These are phyloP conservation scores for Telopea speciosissima DNA, from an alignment of 177 flowering plant genomes.

Conservation along the genomic window DNA sequence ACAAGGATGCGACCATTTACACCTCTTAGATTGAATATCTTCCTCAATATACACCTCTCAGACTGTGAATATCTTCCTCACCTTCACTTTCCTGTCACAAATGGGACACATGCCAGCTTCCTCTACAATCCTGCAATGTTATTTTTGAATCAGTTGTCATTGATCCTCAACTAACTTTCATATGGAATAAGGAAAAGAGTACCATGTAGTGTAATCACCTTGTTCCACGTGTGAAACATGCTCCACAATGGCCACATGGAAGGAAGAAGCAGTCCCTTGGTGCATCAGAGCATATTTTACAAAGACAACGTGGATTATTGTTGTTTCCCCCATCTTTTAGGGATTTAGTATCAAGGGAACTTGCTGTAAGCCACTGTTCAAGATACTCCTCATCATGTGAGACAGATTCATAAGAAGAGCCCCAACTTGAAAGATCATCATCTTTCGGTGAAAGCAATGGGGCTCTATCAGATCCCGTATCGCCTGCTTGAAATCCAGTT, in stretches of 20 bases:
- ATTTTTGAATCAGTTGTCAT: neutral
- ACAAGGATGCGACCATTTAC: conserved; percentile 4
- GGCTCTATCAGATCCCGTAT: conserved; percentile 32
- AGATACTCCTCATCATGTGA: conserved; percentile 55
- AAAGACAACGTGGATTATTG: conserved; percentile 41
- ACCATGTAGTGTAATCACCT: conserved; percentile 34
- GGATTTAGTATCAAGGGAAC: conserved; percentile 30
- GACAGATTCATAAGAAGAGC: conserved; percentile 66
- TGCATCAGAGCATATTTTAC: conserved; percentile 78
- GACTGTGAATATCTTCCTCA: conserved; percentile 69
- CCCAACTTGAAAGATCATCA: conserved; percentile 62
- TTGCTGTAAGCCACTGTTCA: conserved; percentile 29
- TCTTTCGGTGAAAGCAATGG: conserved; percentile 64
- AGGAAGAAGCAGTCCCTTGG: conserved; percentile 88
- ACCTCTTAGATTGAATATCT: conserved; percentile 46
- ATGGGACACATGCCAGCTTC: conserved; percentile 67
- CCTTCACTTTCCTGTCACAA: conserved; percentile 64
- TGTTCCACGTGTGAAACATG: conserved; percentile 74
- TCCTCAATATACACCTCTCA: too few relatives aligned
- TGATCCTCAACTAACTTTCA: neutral
- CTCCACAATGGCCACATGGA: conserved; percentile 79
- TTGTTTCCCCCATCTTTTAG: conserved; percentile 41
- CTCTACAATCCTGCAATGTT: conserved; percentile 60
- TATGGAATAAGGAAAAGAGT: neutral
- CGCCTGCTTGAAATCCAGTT: conserved; percentile 18